These are phyloP conservation scores for Geranomyces variabilis DNA, from an alignment of 192 early-diverging fungal genomes.

Conservation along the genomic window DNA sequence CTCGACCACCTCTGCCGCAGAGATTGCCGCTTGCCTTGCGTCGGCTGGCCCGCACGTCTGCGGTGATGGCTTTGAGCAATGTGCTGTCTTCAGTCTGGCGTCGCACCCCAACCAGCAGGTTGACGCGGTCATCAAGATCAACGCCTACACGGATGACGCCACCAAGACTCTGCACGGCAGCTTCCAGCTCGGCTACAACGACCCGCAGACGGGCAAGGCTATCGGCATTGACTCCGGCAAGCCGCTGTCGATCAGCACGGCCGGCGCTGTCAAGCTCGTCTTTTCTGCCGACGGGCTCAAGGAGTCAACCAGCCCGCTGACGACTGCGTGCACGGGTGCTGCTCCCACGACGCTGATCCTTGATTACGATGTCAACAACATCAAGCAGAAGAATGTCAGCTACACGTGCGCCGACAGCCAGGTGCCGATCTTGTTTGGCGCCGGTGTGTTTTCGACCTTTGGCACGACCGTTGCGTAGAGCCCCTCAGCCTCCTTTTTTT, in stretches of 20 bases:
- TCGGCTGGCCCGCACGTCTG: background rate
- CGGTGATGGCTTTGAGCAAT: background rate
- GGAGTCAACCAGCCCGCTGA: background rate
- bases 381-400: background rate
- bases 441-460: background rate
- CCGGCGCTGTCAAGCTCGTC: background rate
- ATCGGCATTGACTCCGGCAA: conserved; percentile 1
- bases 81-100: background rate
- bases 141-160: background rate
- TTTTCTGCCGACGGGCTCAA: background rate
- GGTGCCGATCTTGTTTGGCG: background rate
- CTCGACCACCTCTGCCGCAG: background rate
- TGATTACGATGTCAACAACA: background rate
- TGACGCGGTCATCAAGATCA: conserved; percentile 8
- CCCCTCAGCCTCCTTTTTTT: too few relatives aligned
- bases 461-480: background rate
- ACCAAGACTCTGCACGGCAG: background rate
- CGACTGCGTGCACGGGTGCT: background rate
- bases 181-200: conserved; percentile 13
- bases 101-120: background rate
- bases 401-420: background rate
- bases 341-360: conserved; percentile 1
- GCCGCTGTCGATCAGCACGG: background rate
- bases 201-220: background rate
- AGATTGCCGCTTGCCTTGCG: conserved; percentile 1